These are phyloP conservation scores for Aspergillus bertholletiae DNA, from an alignment of 495 filamentous ascomycete species.

Conservation along the genomic window DNA sequence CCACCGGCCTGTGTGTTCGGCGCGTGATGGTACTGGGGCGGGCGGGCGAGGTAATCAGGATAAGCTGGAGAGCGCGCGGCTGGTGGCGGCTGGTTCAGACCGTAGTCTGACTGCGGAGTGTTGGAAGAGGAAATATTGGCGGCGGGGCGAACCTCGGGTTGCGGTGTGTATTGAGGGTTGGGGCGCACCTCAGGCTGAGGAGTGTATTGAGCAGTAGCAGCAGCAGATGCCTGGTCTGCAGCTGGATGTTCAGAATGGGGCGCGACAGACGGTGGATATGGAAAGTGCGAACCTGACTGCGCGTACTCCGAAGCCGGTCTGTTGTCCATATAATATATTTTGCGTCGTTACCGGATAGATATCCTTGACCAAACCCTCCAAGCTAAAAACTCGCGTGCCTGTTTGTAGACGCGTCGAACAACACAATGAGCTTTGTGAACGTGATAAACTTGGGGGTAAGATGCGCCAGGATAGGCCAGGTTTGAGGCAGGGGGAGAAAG, in stretches of 20 bases:
- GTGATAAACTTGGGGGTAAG: constrained; percentile 12
- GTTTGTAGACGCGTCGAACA: constrained; percentile 23
- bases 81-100: constrained; percentile 65
- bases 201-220: constrained; percentile 49
- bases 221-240: constrained; percentile 87
- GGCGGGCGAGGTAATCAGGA: constrained; percentile 68
- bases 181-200: constrained; percentile 45
- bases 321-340: constrained; percentile 65
- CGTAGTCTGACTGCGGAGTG: constrained; percentile 87
- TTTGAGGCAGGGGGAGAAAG: constrained; percentile 13
- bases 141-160: constrained; percentile 73
- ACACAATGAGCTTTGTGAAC: constrained; percentile 28
- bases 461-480: constrained; percentile 13
- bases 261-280: constrained; percentile 67
- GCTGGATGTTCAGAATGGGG: constrained; percentile 74
- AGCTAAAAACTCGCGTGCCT: constrained; percentile 23
- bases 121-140: constrained; percentile 63
- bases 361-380: constrained; percentile 21
- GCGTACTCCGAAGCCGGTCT: constrained; percentile 87
- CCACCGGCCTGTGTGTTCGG: constrained; percentile 68
- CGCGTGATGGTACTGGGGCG: constrained; percentile 62
- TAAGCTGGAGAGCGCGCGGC: constrained; percentile 77
- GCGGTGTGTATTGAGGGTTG: constrained; percentile 53
- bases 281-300: constrained; percentile 97
- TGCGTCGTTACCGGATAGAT: constrained; percentile 21